phyloP scores from a whole-genome alignment of 1,284 basidiomycete species.

The Flammula alnicola region DNA sequence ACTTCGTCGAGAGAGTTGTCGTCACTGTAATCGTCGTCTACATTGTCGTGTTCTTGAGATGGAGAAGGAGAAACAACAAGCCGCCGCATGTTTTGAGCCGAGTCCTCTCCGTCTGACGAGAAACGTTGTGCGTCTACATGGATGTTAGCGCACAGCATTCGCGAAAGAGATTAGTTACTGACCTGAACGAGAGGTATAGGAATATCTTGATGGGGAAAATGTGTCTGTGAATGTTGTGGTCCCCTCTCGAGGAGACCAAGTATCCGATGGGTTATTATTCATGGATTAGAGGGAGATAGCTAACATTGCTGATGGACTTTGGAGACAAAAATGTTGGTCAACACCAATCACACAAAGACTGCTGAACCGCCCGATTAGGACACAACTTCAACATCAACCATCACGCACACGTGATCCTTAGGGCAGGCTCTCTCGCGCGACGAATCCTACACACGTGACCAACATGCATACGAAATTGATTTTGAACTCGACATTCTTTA shows the following conservation, averaged over 20 bases:
- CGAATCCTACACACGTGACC: not conserved
- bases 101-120: conserved; percentile 41
- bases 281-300: conserved; percentile 29
- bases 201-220: conserved; percentile 45
- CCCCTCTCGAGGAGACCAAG: conserved; percentile 45
- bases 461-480: too few species aligned
- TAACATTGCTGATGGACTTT: too few species aligned
- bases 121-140: conserved; percentile 35
- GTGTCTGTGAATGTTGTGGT: conserved; percentile 35
- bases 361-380: conserved; percentile 9
- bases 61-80: conserved; percentile 42
- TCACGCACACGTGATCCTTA: conserved; percentile 19
- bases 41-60: conserved; percentile 32
- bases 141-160: conserved; percentile 14
- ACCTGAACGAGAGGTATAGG: conserved; percentile 42
- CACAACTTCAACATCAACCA: conserved; percentile 20
- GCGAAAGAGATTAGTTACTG: conserved; percentile 7
- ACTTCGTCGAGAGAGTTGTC: conserved; percentile 62
- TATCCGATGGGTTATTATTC: conserved; percentile 42
- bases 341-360: conserved; percentile 5
- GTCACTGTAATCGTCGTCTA: conserved; percentile 48
- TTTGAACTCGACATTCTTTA: too few species aligned
- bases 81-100: conserved; percentile 38
- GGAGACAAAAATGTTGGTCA: conserved; percentile 5
- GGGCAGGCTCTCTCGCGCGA: conserved; percentile 31